Base-by-base conservation (phyloP, 257 asterid species). In the Salvia splendens region DNA sequence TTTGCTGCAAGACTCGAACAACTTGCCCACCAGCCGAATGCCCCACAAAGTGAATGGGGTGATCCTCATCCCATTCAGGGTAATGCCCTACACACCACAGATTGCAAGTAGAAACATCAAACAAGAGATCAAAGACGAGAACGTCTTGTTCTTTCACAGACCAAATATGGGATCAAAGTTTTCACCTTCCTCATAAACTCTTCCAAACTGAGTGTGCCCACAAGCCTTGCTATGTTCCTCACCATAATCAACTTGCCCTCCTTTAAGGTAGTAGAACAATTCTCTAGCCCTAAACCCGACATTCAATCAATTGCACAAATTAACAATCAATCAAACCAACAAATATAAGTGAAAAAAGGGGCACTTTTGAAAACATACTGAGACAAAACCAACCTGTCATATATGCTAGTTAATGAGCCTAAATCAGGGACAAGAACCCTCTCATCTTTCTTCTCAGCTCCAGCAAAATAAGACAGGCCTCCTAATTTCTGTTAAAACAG, bases 11-110 rank as follows among this genome's bases (percentile, higher is more conserved):
- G 74, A 88, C 87, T 7, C 97, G 89, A 53, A 79, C 89, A 60
- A 94, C 99, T 72, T 91, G 99, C 0, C 89, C 99, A 38, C 99
- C 99, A 1, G 99, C 99, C 9, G 97, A 94, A 83, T 94, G 99
- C 69, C 99, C 97, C 58, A 91, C 95, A 65, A 88, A 86, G 78
- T 94, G 99, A 77, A 94, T 80, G 11, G 93, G 99, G 50, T 91
- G 96, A 78, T 91, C 85, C 82, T 84, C 97, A 76, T 94, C 96
- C 99, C 96, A 94, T 76, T 88, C 95, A 56, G 96, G 95, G 65
- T 91, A 91, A 72, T 94, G 87, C 43, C 99, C 99, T 94, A 65
- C 40, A 24, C 49, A 78, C 55, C 72, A 77, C 15, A 43, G 28
- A 56, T 28, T 30, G 5, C 5, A 5, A 15, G 48, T 5, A 45